Percentiles rank a stretch among this genome's conserved stretches.
phyloP scores from a whole-genome alignment of 2,329 filamentous ascomycete species.

The Talaromyces atroroseus region DNA sequence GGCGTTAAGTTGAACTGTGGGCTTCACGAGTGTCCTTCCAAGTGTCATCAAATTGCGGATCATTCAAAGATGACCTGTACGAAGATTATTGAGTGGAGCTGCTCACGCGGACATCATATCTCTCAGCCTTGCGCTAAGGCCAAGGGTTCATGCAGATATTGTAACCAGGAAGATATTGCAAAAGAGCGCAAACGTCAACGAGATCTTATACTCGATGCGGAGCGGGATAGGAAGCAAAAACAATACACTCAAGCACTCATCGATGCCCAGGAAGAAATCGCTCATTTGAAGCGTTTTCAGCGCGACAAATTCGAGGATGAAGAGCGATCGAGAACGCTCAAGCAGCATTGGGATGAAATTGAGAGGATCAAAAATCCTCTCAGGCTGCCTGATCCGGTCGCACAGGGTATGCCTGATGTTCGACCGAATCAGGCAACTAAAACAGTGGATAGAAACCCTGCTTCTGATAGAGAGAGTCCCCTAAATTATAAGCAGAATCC shows the following conservation, averaged over 20 bases:
- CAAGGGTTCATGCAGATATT: slow-evolving; percentile 44
- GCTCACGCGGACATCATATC: slow-evolving; percentile 45
- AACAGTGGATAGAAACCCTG: neutral
- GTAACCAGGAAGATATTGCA: slow-evolving; percentile 31
- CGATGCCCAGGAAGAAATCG: slow-evolving; percentile 22
- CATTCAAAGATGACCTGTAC: slow-evolving; percentile 53
- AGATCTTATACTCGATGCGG: slow-evolving; percentile 44
- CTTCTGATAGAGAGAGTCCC: neutral
- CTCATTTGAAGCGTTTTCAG: slow-evolving; percentile 16
- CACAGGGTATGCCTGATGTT: neutral
- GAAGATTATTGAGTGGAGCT: slow-evolving; percentile 42
- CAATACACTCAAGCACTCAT: slow-evolving; percentile 20
- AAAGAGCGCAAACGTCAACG: slow-evolving; percentile 45
- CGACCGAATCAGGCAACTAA: neutral
- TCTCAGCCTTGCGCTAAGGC: slow-evolving; percentile 42
- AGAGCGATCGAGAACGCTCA: neutral
- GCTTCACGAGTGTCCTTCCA: slow-evolving; percentile 52
- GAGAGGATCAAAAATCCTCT: neutral
- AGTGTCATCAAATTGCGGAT: slow-evolving; percentile 59
- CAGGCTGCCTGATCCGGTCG: neutral
- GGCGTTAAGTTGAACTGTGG: slow-evolving; percentile 45
- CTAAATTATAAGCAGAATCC: neutral
- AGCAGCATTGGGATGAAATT: neutral
- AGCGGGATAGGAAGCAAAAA: slow-evolving; percentile 20
- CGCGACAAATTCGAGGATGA: slow-evolving; percentile 17